These are phyloP conservation scores for Cercospora beticola DNA, from an alignment of 2,329 filamentous ascomycete genomes.

Conservation along the genomic window DNA sequence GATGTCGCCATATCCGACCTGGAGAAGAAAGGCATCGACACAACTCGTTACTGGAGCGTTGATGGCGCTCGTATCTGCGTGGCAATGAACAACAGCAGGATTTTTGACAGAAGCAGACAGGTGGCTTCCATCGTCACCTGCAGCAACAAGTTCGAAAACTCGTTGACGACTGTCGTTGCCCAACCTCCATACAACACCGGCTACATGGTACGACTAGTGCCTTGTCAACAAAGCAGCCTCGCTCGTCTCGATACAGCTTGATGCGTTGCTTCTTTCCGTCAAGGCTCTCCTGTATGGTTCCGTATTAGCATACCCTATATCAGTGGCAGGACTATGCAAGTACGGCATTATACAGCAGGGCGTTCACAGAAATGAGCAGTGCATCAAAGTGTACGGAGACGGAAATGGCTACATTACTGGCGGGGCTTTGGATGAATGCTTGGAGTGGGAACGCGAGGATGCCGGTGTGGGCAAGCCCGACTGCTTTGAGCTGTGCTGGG, in stretches of 20 bases:
- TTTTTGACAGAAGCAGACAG: slow-evolving; percentile 70
- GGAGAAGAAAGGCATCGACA: slow-evolving; percentile 80
- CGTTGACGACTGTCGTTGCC: accelerated
- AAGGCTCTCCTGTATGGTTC: background rate
- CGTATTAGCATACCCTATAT: too few species aligned
- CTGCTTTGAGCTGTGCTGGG: too few species aligned
- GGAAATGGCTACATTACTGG: too few species aligned
- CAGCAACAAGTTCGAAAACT: background rate
- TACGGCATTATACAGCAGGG: background rate
- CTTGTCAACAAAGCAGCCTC: background rate
- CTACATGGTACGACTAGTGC: background rate
- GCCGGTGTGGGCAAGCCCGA: too few species aligned
- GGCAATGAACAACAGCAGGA: slow-evolving; percentile 68
- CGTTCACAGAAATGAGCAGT: background rate
- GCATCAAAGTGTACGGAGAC: too few species aligned
- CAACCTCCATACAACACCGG: background rate
- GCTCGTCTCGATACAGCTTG: background rate
- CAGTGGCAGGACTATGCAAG: too few species aligned
- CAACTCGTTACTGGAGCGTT: slow-evolving; percentile 73
- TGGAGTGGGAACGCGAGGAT: too few species aligned
- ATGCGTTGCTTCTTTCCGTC: background rate
- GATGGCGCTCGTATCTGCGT: slow-evolving; percentile 73
- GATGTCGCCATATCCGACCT: slow-evolving; percentile 89
- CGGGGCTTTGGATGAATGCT: too few species aligned
- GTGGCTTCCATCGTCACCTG: slow-evolving; percentile 51